Evolutionary conservation across 2,329 filamentous ascomycete species (phyloP).

Genomic region (Penicillium palitans): DNA sequence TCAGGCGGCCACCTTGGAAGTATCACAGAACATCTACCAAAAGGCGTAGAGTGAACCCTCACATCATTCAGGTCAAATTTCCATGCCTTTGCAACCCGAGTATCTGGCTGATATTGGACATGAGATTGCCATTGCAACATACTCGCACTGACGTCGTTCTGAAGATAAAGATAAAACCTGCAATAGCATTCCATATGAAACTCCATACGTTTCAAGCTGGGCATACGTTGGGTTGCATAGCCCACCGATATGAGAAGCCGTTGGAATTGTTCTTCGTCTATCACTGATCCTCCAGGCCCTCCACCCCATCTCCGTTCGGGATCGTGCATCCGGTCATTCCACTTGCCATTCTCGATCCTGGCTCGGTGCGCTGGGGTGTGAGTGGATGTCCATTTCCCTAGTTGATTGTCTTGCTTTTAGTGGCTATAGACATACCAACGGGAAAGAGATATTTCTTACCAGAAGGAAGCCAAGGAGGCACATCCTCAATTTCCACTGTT

Average conservation of each 20-base stretch:
- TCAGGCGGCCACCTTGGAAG: neutral
- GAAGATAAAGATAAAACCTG: neutral
- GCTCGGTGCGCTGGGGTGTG: neutral
- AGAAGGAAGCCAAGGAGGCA: slow-evolving; percentile 8
- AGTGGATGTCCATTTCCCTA: neutral
- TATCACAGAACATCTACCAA: neutral
- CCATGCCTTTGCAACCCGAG: neutral
- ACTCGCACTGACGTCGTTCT: neutral
- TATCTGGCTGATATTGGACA: neutral
- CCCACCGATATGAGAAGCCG: neutral
- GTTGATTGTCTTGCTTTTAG: neutral
- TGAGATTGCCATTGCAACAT: neutral
- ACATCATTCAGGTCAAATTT: neutral
- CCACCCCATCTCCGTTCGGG: neutral
- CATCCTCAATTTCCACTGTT: neutral
- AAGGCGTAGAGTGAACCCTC: neutral
- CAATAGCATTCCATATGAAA: neutral
- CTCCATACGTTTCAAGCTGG: neutral
- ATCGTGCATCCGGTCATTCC: neutral
- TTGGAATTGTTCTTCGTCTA: neutral
- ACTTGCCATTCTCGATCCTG: neutral
- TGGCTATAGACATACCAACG: neutral
- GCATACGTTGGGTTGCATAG: neutral
- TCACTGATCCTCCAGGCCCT: neutral
- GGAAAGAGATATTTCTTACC: neutral